Conservation (phyloP, 306 rosid genomes). For the Begonia fuchsioides region DNA sequence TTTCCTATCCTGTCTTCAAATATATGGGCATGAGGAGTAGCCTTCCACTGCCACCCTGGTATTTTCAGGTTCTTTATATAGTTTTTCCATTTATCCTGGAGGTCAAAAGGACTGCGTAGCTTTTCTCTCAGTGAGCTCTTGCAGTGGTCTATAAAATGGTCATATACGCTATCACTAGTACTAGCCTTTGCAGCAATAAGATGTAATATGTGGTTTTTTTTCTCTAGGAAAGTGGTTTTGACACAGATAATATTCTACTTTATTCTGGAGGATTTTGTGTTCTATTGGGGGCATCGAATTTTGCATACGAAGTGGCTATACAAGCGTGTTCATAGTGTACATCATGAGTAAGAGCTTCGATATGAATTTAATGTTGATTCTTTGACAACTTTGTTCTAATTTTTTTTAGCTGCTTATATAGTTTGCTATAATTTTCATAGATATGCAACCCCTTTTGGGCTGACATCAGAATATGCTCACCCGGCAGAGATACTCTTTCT, state of each 20-base stretch:
- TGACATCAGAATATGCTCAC: conserved; percentile 94
- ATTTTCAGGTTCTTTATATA: conserved; percentile 68
- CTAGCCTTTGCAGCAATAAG: conserved; percentile 5
- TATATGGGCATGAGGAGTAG: conserved; percentile 84
- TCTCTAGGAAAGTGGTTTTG: conserved; percentile 49
- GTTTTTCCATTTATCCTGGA: conserved; percentile 16
- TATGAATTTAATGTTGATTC: background rate
- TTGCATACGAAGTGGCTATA: conserved; percentile 94
- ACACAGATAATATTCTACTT: conserved; percentile 77
- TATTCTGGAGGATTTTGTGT: conserved; percentile 83
- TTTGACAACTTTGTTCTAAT: conserved; percentile 1
- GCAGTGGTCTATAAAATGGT: no score
- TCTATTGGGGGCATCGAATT: conserved; percentile 96
- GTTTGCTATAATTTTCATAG: conserved; percentile 16
- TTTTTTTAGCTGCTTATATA: conserved; percentile 6
- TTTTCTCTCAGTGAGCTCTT: background rate
- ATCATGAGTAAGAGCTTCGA: conserved; percentile 58
- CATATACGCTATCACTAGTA: background rate
- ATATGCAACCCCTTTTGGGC: conserved; percentile 92
- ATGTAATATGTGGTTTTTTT: conserved; percentile 5
- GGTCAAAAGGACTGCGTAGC: conserved; percentile 6
- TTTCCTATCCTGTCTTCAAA: conserved; percentile 75
- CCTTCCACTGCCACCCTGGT: conserved; percentile 97
- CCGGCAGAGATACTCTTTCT: conserved; percentile 95
- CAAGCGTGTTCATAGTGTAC: conserved; percentile 89